phyloP scores from a whole-genome alignment of 768 basidiomycete genomes.

The Floccularia luteovirens region DNA sequence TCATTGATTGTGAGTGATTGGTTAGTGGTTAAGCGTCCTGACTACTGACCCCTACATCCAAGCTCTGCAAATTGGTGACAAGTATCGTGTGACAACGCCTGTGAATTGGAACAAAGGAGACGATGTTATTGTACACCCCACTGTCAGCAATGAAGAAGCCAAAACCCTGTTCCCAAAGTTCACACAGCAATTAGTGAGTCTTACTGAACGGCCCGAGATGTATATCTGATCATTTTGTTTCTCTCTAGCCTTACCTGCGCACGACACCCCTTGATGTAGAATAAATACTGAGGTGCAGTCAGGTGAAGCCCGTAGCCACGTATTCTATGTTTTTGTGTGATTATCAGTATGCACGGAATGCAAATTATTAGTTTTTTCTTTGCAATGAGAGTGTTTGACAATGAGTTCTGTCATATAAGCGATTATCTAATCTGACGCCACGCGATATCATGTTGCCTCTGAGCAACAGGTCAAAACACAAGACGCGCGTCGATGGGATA shows the following conservation, averaged over 20 bases:
- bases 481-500: constrained; percentile 14
- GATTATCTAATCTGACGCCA: no score
- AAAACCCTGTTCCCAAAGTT: constrained; percentile 85
- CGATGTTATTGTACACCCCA: constrained; percentile 88
- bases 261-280: constrained; percentile 54
- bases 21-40: constrained; percentile 26
- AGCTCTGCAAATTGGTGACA: constrained; percentile 89
- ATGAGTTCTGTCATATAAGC: no score
- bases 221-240: constrained; percentile 5
- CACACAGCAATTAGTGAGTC: constrained; percentile 67
- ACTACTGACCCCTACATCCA: constrained; percentile 15
- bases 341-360: no score
- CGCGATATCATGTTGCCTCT: no score
- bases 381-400: no score
- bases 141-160: constrained; percentile 81
- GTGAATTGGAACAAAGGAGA: constrained; percentile 95
- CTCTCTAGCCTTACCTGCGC: constrained; percentile 75
- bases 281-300: constrained; percentile 10
- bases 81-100: constrained; percentile 78
- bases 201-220: no score
- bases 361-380: no score
- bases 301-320: no score
- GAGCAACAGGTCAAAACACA: constrained; percentile 9
- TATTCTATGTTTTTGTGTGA: no score
- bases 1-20: constrained; percentile 56